These are phyloP conservation scores for Lodderomyces margitis DNA, from an alignment of 1,139 yeast species.

Conservation along the genomic window DNA sequence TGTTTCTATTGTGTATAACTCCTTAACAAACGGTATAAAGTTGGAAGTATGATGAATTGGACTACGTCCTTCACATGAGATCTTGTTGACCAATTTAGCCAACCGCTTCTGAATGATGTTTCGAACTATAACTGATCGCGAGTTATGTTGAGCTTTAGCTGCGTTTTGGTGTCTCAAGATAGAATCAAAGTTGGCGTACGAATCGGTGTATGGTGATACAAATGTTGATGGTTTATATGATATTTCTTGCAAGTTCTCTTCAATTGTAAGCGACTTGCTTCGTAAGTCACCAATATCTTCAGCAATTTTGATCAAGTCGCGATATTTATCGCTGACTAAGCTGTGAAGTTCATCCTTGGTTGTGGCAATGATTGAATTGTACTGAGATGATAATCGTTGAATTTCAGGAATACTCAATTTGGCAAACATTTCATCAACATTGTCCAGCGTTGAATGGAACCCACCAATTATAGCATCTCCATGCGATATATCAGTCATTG, in stretches of 20 bases:
- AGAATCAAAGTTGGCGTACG: slow-evolving; percentile 23
- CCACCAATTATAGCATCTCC: background rate
- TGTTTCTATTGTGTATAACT: slow-evolving; percentile 31
- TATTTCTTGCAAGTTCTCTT: slow-evolving; percentile 29
- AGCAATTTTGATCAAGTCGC: slow-evolving; percentile 67
- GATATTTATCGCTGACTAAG: slow-evolving; percentile 63
- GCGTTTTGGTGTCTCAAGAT: slow-evolving; percentile 18
- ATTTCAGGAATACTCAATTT: slow-evolving; percentile 34
- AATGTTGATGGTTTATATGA: slow-evolving; percentile 34
- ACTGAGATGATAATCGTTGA: slow-evolving; percentile 31
- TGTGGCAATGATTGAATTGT: slow-evolving; percentile 23
- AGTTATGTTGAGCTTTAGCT: slow-evolving; percentile 16
- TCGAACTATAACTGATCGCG: slow-evolving; percentile 24
- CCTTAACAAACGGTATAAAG: slow-evolving; percentile 34
- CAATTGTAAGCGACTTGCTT: slow-evolving; percentile 29
- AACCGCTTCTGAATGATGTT: slow-evolving; percentile 30
- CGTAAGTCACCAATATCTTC: slow-evolving; percentile 64
- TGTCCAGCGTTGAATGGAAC: slow-evolving; percentile 2
- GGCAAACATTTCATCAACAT: slow-evolving; percentile 37
- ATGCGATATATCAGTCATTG: background rate
- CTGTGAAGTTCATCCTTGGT: slow-evolving; percentile 44
- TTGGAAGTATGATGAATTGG: slow-evolving; percentile 26
- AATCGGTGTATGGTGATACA: slow-evolving; percentile 25
- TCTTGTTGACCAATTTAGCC: slow-evolving; percentile 19
- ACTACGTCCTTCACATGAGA: slow-evolving; percentile 7